Evolutionary conservation across 2,329 filamentous ascomycete species (phyloP), one percentile per base, ranked within the genome.

Genomic region (Calycina marina): DNA sequence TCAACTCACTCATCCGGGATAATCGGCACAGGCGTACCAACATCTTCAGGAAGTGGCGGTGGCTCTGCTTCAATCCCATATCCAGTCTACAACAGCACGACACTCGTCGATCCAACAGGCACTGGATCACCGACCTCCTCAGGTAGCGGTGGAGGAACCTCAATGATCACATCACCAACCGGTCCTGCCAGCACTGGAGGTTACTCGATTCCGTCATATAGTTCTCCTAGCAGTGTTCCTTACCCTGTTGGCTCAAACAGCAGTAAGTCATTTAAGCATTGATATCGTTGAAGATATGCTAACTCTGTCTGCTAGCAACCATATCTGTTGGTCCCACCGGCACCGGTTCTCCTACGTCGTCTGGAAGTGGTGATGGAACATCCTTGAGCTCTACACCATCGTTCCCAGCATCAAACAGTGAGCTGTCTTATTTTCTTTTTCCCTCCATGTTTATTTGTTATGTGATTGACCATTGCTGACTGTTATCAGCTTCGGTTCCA

Each of bases 51-150:
- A 2, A 18, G 13, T n/a, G 13, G 18, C 15, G 28, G 14, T n/a
- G 17, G 10, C 6, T 28, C 30, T 13, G 4, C 18, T n/a, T 30
- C 26, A 14, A 24, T 17, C 30, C 35, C 28, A 8, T 37, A 25
- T 17, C 24, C 22, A 5, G 5, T 25, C 15, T 28, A n/a, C 18
- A 36, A 36, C 14, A 22, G 17, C 15, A 20, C 31, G 6, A 14
- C 3, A 6, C n/a, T 17, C 6, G 4, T 26, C 14, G 14, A n/a
- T 9, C 15, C 31, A 4, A 32, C 22, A 5, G 31, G 31, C 14
- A 32, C 24, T n/a, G 29, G 29, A 18, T 12, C 8, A 17, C n/a
- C 22, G 5, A 26, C 11, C 15, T 8, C 5, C 12, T 5, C 15
- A n/a, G 24, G n/a, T 4, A 27, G 31, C n/a, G 5, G 5, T 4